Evolutionary conservation across 768 basidiomycete species (phyloP).

Genomic region (Agrocybe pediades): DNA sequence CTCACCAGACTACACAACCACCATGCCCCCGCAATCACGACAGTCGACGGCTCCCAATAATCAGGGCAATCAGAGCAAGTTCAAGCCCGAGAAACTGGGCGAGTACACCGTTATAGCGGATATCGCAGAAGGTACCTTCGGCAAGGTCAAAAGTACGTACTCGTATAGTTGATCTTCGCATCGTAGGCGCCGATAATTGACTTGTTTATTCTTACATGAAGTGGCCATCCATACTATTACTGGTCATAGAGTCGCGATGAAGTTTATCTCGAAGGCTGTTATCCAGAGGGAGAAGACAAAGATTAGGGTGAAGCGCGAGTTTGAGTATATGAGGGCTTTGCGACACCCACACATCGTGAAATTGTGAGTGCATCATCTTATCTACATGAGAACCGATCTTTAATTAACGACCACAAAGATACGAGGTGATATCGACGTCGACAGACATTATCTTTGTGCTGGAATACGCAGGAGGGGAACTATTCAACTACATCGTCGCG

Average conservation of each 20-base stretch:
- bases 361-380: constrained; percentile 58
- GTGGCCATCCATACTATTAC: constrained; percentile 95
- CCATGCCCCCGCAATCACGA: too few species aligned
- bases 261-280: constrained; percentile 93
- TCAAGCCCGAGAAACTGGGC: constrained; percentile 76
- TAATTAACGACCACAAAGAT: constrained; percentile 42
- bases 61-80: constrained; percentile 32
- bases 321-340: constrained; percentile 94
- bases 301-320: constrained; percentile 90
- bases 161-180: too few species aligned
- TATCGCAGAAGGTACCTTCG: constrained; percentile 96
- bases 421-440: constrained; percentile 89
- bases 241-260: constrained; percentile 96
- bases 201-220: too few species aligned
- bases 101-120: constrained; percentile 88
- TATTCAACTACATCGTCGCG: constrained; percentile 98
- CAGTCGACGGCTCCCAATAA: too few species aligned
- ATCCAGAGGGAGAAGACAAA: constrained; percentile 92
- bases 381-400: constrained; percentile 2
- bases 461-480: constrained; percentile 93
- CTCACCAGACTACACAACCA: too few species aligned
- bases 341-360: constrained; percentile 98
- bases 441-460: constrained; percentile 98
- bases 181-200: too few species aligned
- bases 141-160: constrained; percentile 99